Evolutionary conservation across 371 early-diverging fungal genomes (phyloP).

Genomic region (Batkoa obscura): DNA sequence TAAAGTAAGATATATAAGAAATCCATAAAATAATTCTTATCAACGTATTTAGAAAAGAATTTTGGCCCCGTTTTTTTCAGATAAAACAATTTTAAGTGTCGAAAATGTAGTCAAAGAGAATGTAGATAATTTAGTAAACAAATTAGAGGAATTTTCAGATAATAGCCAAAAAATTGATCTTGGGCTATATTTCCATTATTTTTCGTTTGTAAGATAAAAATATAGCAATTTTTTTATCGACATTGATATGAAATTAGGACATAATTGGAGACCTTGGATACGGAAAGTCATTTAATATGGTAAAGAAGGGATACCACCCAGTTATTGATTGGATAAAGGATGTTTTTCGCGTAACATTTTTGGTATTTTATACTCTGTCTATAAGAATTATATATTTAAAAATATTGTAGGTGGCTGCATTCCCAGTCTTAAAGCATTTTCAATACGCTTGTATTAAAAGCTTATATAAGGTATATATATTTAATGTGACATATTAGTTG

Average conservation of each 20-base stretch:
- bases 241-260: background rate
- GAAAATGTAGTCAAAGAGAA: background rate
- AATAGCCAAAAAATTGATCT: background rate
- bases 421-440: background rate
- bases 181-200: background rate
- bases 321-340: background rate
- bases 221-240: background rate
- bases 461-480: too few relatives aligned
- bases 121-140: background rate
- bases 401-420: too few relatives aligned
- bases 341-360: background rate
- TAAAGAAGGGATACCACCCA: background rate
- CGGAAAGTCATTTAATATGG: background rate
- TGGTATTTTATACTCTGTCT: background rate
- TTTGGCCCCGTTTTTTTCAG: background rate
- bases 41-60: background rate
- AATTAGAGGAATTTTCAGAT: background rate
- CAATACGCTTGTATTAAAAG: too few relatives aligned
- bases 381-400: background rate
- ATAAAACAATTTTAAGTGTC: background rate
- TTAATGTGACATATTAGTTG: too few relatives aligned
- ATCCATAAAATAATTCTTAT: background rate
- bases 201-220: background rate
- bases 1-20: background rate
- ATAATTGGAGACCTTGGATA: background rate